Evolutionary conservation across 1,284 basidiomycete genomes (phyloP), one percentile per base, ranked within the genome.

Genomic region (Ceraceosorus guamensis): DNA sequence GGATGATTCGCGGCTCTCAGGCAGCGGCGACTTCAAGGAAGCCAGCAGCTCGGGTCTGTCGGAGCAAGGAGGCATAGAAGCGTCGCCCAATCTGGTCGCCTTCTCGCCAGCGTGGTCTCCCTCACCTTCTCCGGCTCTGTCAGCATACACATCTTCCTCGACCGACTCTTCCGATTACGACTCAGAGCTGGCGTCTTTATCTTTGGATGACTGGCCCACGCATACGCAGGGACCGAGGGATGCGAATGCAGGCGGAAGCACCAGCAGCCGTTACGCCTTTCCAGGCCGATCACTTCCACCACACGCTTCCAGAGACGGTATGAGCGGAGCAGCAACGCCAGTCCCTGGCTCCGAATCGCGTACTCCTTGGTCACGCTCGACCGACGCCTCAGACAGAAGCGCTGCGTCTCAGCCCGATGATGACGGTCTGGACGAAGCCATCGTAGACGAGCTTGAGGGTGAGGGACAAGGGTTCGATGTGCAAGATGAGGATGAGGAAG

Each of bases 401-500:
- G 8, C 10, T 8, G n/a, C 57, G 6, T 51, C 57, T 16, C 52
- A 52, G 13, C 48, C 41, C 13, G 37, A 55, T 32, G 39, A 43
- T 10, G 39, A 43, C 39, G 16, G 39, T 10, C n/a, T 43, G 39
- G 39, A 10, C 10, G 39, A 10, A 16, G 16, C n/a, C 10, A 10
- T 43, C 39, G 39, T 10, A 10, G 66, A 68, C 6, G 39, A 54
- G 11, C 62, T 65, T 45, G 67, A 56, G 41, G 11, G 18, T 13
- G 52, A 46, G n/a, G 35, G 41, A 11, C 16, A 32, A 7, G 52
- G 52, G 18, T 66, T 66, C 48, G 70, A 72, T 43, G 48, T 57
- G 7, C 52, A 65, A 14, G 71, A 73, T 52, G 70, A 65, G 16
- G 65, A 70, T 35, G 73, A 73, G 49, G 71, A 73, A 16, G 73